These are phyloP conservation scores for Suillus subaureus DNA, from an alignment of 768 basidiomycete genomes.

Conservation along the genomic window DNA sequence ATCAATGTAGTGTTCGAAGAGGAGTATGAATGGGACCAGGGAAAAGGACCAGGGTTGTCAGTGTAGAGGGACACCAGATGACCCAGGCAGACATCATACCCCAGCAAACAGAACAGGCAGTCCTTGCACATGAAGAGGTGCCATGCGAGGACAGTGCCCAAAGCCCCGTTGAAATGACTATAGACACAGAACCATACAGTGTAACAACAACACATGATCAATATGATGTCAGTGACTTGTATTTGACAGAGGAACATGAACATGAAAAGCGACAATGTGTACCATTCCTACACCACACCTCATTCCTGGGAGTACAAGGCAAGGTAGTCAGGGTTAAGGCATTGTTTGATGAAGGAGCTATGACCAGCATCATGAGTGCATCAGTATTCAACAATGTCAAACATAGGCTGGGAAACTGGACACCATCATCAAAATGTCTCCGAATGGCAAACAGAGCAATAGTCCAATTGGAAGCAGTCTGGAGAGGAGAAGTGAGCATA, in stretches of 20 bases:
- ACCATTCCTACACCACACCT: not conserved
- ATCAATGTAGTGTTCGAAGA: not conserved
- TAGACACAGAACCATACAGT: not conserved
- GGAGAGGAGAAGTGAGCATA: not conserved
- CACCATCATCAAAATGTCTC: not conserved
- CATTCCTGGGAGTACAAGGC: slow-evolving; percentile 15
- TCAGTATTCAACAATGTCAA: not conserved
- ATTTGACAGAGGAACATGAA: not conserved
- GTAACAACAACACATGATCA: not conserved
- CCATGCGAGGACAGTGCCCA: not conserved
- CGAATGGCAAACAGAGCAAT: not conserved
- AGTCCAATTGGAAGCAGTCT: not conserved
- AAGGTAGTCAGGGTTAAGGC: slow-evolving; percentile 14
- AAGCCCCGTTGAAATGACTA: not conserved
- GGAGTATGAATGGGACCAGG: not conserved
- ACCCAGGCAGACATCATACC: not conserved
- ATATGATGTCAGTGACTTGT: not conserved
- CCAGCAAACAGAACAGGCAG: not conserved
- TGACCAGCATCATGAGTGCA: not conserved
- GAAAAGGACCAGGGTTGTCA: not conserved
- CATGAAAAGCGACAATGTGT: rapidly evolving
- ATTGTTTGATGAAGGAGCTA: slow-evolving; percentile 33
- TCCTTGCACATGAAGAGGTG: not conserved
- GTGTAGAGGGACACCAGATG: not conserved
- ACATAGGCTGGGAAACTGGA: not conserved